Conservation (phyloP, 257 asterid genomes). For the Solanum clarkiae region DNA sequence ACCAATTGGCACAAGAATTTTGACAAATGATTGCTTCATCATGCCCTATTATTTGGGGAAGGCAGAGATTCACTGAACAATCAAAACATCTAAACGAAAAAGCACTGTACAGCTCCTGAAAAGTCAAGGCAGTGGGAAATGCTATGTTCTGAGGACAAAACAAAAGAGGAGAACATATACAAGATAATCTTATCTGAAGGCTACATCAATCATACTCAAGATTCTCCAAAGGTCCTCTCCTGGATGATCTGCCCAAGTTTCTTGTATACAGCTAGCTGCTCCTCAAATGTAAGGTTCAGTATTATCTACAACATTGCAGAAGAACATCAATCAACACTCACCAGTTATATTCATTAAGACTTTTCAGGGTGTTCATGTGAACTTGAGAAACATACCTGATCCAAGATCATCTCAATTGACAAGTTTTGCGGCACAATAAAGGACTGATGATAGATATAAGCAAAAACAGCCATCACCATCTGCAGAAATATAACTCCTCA, state of each 20-base stretch:
- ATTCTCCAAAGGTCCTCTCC: constrained; percentile 52
- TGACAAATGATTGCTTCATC: background rate
- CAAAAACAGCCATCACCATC: constrained; percentile 93
- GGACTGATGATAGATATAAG: constrained; percentile 76
- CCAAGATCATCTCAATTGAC: constrained; percentile 62
- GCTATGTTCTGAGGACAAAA: background rate
- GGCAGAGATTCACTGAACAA: background rate
- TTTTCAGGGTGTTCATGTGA: background rate
- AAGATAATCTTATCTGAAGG: background rate
- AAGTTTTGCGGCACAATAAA: constrained; percentile 53
- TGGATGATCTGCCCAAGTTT: constrained; percentile 57
- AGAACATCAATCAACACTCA: background rate
- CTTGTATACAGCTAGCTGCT: constrained; percentile 37
- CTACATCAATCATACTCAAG: constrained; percentile 10
- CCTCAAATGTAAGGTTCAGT: constrained; percentile 70
- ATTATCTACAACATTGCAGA: constrained; percentile 29
- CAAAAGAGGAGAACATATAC: background rate
- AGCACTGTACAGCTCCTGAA: background rate
- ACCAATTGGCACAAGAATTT: background rate
- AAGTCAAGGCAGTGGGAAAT: background rate
- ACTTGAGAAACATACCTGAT: constrained; percentile 32
- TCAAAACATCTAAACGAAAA: background rate
- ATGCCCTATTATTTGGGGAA: background rate
- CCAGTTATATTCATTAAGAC: background rate
- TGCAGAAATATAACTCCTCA: constrained; percentile 8